Percentiles rank a stretch among this genome's conserved stretches.
Conservation (phyloP, 257 asterid genomes). For the Fraxinus americana region DNA sequence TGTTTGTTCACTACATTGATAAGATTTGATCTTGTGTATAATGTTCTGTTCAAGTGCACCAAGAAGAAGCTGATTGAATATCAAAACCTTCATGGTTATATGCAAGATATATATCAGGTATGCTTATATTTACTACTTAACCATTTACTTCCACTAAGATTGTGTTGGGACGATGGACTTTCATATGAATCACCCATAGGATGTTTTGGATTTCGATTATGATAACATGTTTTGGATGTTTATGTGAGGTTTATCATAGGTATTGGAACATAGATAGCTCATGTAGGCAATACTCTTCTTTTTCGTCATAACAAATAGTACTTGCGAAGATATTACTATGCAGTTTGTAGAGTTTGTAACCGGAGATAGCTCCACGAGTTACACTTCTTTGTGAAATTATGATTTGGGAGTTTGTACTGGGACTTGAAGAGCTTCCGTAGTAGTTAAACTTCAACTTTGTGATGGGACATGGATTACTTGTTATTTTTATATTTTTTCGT, state of each 20-base stretch:
- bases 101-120: constrained; percentile 93
- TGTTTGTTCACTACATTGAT: constrained; percentile 89
- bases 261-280: neutral
- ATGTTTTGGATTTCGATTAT: neutral
- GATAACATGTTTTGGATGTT: neutral
- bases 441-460: neutral
- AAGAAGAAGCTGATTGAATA: constrained; percentile 86
- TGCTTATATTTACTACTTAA: neutral
- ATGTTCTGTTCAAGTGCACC: constrained; percentile 91
- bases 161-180: neutral
- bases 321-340: neutral
- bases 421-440: too few relatives aligned
- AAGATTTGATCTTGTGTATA: constrained; percentile 83
- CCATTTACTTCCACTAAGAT: neutral
- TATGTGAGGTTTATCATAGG: neutral
- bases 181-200: too few relatives aligned
- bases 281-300: neutral
- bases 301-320: neutral
- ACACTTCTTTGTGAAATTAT: neutral
- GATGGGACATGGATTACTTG: neutral
- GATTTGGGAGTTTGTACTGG: too few relatives aligned
- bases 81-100: constrained; percentile 68
- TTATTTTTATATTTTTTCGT: too few relatives aligned
- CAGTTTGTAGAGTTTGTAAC: neutral
- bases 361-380: neutral